These are phyloP conservation scores for Volvox reticuliferus DNA, from an alignment of 139 green algal species.

Conservation along the genomic window DNA sequence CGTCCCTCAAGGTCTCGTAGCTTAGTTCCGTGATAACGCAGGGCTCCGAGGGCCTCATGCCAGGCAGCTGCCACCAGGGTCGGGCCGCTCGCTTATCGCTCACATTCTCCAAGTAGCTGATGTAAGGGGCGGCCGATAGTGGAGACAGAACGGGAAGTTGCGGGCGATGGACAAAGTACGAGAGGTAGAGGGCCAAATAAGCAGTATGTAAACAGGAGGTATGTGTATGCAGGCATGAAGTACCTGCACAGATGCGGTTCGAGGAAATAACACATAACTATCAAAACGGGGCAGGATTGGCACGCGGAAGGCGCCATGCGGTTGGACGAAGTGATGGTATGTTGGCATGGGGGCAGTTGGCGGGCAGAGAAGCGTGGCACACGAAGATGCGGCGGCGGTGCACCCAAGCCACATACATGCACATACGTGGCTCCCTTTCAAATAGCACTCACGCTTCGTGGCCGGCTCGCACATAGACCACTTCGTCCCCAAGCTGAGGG, in stretches of 20 bases:
- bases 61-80: neutral
- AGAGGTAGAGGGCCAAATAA: neutral
- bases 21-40: neutral
- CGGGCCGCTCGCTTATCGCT: neutral
- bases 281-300: no score
- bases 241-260: no score
- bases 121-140: neutral
- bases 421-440: neutral
- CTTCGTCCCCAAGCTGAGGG: slow-evolving; percentile 76
- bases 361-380: no score
- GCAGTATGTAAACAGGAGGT: neutral
- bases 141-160: neutral
- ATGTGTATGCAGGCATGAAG: neutral
- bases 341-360: no score
- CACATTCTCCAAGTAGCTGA: neutral
- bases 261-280: no score
- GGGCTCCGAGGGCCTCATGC: slow-evolving; percentile 19
- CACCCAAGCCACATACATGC: neutral
- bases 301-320: no score
- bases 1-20: slow-evolving; percentile 6
- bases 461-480: slow-evolving; percentile 75
- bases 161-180: neutral
- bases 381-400: no score
- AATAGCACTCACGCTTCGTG: slow-evolving; percentile 44
- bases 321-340: no score